Evolutionary conservation across 768 basidiomycete species (phyloP).

Genomic region (Tulasnella calospora): DNA sequence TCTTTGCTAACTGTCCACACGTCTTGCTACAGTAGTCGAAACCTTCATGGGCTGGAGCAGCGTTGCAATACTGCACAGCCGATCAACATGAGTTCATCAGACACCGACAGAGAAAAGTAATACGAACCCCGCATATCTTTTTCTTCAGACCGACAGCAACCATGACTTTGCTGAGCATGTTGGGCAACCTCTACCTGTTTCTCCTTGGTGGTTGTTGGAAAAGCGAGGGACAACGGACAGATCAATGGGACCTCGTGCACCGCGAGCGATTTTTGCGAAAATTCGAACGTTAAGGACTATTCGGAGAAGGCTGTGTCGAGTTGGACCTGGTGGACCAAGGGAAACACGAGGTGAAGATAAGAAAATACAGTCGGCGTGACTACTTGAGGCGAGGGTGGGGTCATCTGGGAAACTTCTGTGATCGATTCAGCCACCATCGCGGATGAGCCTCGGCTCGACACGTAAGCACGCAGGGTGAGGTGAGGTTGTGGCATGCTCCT

Average conservation of each 20-base stretch:
- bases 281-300: background rate
- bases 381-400: background rate
- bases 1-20: background rate
- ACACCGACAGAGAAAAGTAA: background rate
- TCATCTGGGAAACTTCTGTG: background rate
- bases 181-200: background rate
- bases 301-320: background rate
- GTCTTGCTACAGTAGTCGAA: background rate
- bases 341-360: background rate
- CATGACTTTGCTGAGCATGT: background rate
- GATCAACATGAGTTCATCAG: background rate
- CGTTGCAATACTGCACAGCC: background rate
- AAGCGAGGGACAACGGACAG: background rate
- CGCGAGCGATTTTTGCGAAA: background rate
- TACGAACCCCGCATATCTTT: background rate
- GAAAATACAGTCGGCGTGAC: background rate
- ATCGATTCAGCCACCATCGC: background rate
- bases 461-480: no score
- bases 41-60: background rate
- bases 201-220: background rate
- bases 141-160: background rate
- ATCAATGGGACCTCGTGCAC: background rate
- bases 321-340: background rate
- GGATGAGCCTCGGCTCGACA: background rate
- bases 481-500: no score